Conservation (phyloP, 139 green algal species). For the Chlamydomonas incerta region DNA sequence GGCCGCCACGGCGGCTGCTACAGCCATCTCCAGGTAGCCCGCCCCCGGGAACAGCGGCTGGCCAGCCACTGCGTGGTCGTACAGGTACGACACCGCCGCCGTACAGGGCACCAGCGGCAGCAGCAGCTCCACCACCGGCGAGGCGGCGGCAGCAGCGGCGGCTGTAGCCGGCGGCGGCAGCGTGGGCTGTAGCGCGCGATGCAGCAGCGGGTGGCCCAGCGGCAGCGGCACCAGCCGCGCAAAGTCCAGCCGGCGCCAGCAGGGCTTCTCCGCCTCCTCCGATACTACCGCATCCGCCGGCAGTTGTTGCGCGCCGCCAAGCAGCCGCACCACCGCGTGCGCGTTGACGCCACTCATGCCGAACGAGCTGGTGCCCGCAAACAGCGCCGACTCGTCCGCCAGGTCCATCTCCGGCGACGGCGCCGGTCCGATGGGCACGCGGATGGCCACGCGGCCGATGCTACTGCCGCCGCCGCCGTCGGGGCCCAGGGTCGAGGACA, state of each 20-base stretch:
- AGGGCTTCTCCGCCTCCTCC: too few species aligned
- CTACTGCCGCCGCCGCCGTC: background rate
- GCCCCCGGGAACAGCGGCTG: conserved; percentile 54
- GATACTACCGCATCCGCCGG: too few species aligned
- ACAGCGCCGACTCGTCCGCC: background rate
- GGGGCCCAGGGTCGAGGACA: conserved; percentile 45
- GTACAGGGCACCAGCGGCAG: conserved; percentile 15
- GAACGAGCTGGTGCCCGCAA: conserved; percentile 85
- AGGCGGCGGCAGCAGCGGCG: background rate
- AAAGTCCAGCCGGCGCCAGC: conserved; percentile 54
- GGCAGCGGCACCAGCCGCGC: conserved; percentile 51
- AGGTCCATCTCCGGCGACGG: background rate
- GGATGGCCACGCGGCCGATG: background rate
- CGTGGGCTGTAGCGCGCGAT: background rate
- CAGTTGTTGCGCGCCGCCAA: background rate
- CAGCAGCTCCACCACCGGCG: conserved; percentile 31
- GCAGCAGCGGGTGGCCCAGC: conserved; percentile 62
- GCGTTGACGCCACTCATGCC: conserved; percentile 92
- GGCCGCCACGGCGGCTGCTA: conserved; percentile 28
- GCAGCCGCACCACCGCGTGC: conserved; percentile 69
- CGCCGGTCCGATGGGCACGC: conserved; percentile 66
- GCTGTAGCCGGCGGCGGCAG: background rate
- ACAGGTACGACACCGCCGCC: conserved; percentile 53
- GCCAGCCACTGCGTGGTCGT: conserved; percentile 56
- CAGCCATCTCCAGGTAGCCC: conserved; percentile 71